These are phyloP conservation scores for Leccinum incarnatum DNA, from an alignment of 768 basidiomycete genomes.

Conservation along the genomic window DNA sequence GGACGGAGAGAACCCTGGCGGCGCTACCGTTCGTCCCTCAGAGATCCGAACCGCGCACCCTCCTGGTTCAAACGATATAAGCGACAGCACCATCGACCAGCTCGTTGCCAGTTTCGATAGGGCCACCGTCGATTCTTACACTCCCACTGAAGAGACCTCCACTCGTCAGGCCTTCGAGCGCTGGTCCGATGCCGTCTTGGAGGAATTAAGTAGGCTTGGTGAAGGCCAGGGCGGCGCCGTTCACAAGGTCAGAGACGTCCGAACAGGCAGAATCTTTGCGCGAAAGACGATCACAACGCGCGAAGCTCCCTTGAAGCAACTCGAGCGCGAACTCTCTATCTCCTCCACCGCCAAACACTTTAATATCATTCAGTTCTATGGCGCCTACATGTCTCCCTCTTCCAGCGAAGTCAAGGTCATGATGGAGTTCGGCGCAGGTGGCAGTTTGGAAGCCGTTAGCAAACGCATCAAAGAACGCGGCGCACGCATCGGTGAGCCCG, in stretches of 20 bases:
- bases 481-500: slow-evolving; percentile 79
- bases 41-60: slow-evolving; percentile 34
- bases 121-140: slow-evolving; percentile 31
- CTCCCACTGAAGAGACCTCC: slow-evolving; percentile 36
- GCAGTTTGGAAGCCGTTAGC: slow-evolving; percentile 86
- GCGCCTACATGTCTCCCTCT: slow-evolving; percentile 85
- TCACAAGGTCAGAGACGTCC: slow-evolving; percentile 85
- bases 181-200: slow-evolving; percentile 71
- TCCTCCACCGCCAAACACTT: slow-evolving; percentile 78
- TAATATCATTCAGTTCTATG: slow-evolving; percentile 91
- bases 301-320: slow-evolving; percentile 88
- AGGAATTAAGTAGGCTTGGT: slow-evolving; percentile 76
- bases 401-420: slow-evolving; percentile 92
- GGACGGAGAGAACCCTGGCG: slow-evolving; percentile 36
- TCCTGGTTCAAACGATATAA: slow-evolving; percentile 23
- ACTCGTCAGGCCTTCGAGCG: slow-evolving; percentile 29
- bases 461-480: slow-evolving; percentile 78
- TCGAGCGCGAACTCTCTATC: slow-evolving; percentile 89
- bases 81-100: slow-evolving; percentile 37
- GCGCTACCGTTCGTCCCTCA: slow-evolving; percentile 43
- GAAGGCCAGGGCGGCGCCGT: slow-evolving; percentile 98
- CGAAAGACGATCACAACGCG: slow-evolving; percentile 92
- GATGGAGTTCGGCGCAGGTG: slow-evolving; percentile 88
- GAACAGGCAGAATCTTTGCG: slow-evolving; percentile 80
- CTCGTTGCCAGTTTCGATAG: slow-evolving; percentile 32